A percentile compares a stretch with the other conserved stretches of the same genome.
These are phyloP conservation scores for Zymoseptoria pseudotritici DNA, from an alignment of 2,329 filamentous ascomycete species.

Conservation along the genomic window DNA sequence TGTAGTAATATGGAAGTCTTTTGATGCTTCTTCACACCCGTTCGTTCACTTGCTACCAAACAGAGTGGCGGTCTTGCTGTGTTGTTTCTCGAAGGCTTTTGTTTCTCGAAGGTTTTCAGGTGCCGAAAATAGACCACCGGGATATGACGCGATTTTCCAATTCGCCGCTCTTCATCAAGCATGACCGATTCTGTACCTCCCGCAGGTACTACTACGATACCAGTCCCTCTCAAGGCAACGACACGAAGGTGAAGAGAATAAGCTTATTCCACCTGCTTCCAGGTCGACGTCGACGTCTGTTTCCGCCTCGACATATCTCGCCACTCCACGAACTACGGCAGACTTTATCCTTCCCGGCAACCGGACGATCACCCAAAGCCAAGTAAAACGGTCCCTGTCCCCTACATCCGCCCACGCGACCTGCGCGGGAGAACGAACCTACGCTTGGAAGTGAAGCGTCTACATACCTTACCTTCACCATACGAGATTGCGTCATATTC, in stretches of 20 bases:
- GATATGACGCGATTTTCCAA: no score
- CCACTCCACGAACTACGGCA: neutral
- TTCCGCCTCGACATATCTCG: neutral
- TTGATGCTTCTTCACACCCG: neutral
- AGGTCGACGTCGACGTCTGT: neutral
- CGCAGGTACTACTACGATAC: neutral
- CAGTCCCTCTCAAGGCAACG: neutral
- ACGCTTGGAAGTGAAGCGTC: neutral
- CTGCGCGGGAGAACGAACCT: neutral
- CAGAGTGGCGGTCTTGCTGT: neutral
- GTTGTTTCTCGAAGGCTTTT: neutral
- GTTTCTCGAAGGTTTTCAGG: neutral
- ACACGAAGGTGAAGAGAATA: neutral
- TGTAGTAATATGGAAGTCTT: neutral
- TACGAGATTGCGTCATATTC: slow-evolving; percentile 1
- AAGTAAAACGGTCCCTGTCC: neutral
- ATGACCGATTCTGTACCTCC: neutral
- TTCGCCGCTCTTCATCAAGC: neutral
- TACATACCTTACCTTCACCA: neutral
- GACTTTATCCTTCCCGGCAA: neutral
- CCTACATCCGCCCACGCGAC: neutral
- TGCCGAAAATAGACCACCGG: neutral
- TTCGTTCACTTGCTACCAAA: neutral
- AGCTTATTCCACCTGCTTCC: neutral
- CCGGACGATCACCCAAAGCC: neutral